Percentiles rank a stretch among this genome's conserved stretches.
phyloP scores from a whole-genome alignment of 78 protist species.

The Dictyostelium citrinum region DNA sequence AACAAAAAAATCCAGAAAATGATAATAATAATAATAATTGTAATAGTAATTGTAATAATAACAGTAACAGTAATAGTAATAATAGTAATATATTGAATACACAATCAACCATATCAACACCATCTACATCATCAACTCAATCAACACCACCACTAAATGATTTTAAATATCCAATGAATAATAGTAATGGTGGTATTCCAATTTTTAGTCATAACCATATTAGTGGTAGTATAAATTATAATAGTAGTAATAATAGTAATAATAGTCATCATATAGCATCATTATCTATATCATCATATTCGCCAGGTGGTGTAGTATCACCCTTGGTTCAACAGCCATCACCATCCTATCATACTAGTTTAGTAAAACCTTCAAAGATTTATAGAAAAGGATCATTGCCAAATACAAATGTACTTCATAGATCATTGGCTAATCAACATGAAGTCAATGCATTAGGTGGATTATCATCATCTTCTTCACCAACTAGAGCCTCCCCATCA shows the following conservation, averaged over 20 bases:
- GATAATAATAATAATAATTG: not conserved
- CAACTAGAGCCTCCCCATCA: not conserved
- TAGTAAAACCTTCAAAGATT: not conserved
- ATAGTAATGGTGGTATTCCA: not conserved
- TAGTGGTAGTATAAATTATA: not conserved
- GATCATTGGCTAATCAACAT: not conserved
- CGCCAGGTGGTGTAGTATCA: conserved; percentile 10
- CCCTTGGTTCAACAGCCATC: conserved; percentile 12
- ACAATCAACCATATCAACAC: not conserved
- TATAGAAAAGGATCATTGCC: conserved; percentile 3
- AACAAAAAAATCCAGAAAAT: not conserved
- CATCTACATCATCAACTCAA: conserved; percentile 1
- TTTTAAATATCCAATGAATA: not conserved
- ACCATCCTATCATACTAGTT: conserved; percentile 8
- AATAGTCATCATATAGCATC: not conserved
- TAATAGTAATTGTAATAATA: not conserved
- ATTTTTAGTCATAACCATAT: not conserved
- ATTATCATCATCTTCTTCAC: not conserved
- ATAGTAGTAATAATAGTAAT: not conserved
- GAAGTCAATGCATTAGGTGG: not conserved
- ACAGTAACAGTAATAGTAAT: not conserved
- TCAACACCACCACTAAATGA: not conserved
- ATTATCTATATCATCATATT: conserved; percentile 5
- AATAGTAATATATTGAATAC: not conserved
- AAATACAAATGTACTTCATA: not conserved